Evolutionary conservation across 768 basidiomycete species (phyloP).

Genomic region (Serpula lacrymans): DNA sequence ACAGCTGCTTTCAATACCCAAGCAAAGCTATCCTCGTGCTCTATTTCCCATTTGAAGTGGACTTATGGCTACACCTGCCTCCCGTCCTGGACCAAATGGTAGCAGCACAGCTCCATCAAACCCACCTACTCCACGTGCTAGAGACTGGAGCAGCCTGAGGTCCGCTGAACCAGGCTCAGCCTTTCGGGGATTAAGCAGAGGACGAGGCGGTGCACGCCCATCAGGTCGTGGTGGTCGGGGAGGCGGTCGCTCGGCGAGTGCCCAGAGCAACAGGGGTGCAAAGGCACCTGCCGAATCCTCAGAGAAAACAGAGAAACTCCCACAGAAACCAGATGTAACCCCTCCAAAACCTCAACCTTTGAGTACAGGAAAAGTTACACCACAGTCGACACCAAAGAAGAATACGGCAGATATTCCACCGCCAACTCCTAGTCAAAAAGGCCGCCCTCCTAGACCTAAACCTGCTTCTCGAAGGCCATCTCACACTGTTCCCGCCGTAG

Average conservation of each 20-base stretch:
- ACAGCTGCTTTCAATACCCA: too few relatives aligned
- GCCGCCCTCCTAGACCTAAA: slow-evolving; percentile 21
- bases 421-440: slow-evolving; percentile 15
- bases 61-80: slow-evolving; percentile 43
- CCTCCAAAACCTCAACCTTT: slow-evolving; percentile 10
- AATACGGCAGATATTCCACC: slow-evolving; percentile 20
- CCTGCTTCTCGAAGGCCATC: slow-evolving; percentile 16
- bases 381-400: slow-evolving; percentile 15
- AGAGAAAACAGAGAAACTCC: slow-evolving; percentile 16
- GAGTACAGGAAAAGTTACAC: slow-evolving; percentile 15
- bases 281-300: slow-evolving; percentile 13
- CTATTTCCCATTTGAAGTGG: too few relatives aligned
- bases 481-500: slow-evolving; percentile 18
- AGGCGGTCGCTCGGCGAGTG: slow-evolving; percentile 25
- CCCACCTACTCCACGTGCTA: slow-evolving; percentile 27
- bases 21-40: too few relatives aligned
- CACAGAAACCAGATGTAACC: slow-evolving; percentile 17
- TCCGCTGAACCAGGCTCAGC: slow-evolving; percentile 46
- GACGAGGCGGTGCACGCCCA: slow-evolving; percentile 27
- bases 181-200: slow-evolving; percentile 41
- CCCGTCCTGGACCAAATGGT: slow-evolving; percentile 23
- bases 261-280: slow-evolving; percentile 17
- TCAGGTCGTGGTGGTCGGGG: slow-evolving; percentile 20
- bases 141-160: slow-evolving; percentile 39
- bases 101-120: slow-evolving; percentile 24